Conservation (phyloP, 1,284 basidiomycete genomes). For the Sanghuangporus sanghuang region DNA sequence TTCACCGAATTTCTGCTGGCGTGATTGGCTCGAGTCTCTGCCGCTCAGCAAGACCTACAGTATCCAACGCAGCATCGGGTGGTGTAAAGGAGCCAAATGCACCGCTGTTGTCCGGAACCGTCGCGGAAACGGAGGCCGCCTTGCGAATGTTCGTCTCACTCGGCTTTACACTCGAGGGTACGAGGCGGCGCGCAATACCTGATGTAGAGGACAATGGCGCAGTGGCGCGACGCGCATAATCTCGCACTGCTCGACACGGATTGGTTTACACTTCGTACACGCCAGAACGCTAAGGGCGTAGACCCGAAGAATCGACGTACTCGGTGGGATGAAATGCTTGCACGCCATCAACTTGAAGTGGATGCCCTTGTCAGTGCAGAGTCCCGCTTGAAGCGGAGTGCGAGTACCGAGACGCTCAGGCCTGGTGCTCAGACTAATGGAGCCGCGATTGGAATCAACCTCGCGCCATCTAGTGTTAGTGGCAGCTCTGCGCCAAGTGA, state of each 20-base stretch:
- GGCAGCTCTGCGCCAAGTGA: not conserved
- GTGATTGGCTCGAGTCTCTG: conserved; percentile 9
- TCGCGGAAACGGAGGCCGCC: conserved; percentile 3
- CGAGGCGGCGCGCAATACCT: conserved; percentile 14
- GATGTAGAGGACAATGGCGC: conserved; percentile 1
- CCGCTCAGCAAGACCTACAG: not conserved
- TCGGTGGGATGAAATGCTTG: conserved; percentile 21
- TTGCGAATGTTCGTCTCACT: conserved; percentile 14
- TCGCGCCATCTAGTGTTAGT: not conserved
- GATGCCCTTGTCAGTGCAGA: conserved; percentile 18
- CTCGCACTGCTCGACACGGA: conserved; percentile 21
- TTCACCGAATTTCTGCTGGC: conserved; percentile 18
- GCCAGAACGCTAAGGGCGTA: not conserved
- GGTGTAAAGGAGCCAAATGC: not conserved
- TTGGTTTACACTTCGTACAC: conserved; percentile 8
- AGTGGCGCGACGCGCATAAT: conserved; percentile 17
- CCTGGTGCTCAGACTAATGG: not conserved
- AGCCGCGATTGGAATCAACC: not conserved
- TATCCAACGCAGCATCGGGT: not conserved
- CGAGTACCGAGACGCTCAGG: conserved; percentile 16
- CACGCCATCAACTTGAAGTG: conserved; percentile 19
- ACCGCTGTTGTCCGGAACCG: not conserved
- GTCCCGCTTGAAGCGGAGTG: conserved; percentile 9
- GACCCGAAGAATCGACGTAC: not conserved
- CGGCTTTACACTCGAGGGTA: conserved; percentile 20